These are phyloP conservation scores for Cordyceps cicadae DNA, from an alignment of 2,329 filamentous ascomycete genomes.

Conservation along the genomic window DNA sequence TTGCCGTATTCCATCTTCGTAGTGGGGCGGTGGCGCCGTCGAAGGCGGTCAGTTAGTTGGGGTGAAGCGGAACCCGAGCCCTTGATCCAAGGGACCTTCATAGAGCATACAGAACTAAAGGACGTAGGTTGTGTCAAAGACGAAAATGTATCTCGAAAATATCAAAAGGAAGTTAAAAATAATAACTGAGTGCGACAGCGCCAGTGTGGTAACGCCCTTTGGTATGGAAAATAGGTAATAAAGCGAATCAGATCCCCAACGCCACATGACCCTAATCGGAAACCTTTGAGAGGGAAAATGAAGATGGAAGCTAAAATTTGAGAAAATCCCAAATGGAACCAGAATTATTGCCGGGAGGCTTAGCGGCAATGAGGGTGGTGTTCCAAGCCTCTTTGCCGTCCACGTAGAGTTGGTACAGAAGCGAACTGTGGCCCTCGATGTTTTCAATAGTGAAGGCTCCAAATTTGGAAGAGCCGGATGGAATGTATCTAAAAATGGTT, in stretches of 20 bases:
- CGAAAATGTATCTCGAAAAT: too few species aligned
- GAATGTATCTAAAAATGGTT: conserved; percentile 52
- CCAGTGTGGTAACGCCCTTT: background rate
- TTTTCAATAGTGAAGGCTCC: conserved; percentile 64
- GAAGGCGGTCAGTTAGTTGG: conserved; percentile 2
- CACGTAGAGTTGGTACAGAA: conserved; percentile 76
- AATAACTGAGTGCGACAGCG: background rate
- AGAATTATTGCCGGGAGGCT: conserved; percentile 12
- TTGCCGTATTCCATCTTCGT: conserved; percentile 6
- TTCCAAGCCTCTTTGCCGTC: conserved; percentile 76
- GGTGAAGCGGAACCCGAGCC: background rate
- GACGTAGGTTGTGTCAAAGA: too few species aligned
- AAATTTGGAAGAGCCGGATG: conserved; percentile 83
- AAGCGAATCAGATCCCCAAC: background rate
- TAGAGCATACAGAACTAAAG: too few species aligned
- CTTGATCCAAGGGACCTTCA: background rate
- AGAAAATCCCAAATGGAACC: conserved; percentile 41
- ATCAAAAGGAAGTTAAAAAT: background rate
- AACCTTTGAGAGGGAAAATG: background rate
- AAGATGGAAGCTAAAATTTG: conserved; percentile 14
- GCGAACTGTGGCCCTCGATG: conserved; percentile 54
- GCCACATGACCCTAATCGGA: background rate
- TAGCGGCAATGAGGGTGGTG: conserved; percentile 42
- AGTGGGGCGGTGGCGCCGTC: background rate
- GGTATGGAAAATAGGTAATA: background rate